Evolutionary conservation across 2,329 filamentous ascomycete species (phyloP).

Genomic region (Trichoderma afroharzianum): DNA sequence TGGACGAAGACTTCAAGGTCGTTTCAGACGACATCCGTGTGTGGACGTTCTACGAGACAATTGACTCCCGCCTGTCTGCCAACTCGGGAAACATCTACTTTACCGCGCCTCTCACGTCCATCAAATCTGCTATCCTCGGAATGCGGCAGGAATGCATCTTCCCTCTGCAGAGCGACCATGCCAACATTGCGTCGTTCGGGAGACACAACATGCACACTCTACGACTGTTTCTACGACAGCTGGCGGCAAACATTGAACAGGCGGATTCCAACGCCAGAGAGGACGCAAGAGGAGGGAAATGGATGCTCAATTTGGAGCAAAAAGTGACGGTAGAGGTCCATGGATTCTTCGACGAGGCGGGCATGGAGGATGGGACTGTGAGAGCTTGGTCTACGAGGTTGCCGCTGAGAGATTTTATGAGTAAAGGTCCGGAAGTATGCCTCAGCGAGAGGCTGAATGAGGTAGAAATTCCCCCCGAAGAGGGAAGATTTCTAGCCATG

Average conservation of each 20-base stretch:
- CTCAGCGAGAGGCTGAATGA: conserved; percentile 50
- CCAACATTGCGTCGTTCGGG: conserved; percentile 53
- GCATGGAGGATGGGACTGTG: conserved; percentile 30
- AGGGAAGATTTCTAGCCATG: conserved; percentile 28
- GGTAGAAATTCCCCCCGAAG: conserved; percentile 31
- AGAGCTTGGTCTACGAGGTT: conserved; percentile 50
- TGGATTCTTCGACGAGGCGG: conserved; percentile 52
- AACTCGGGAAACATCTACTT: conserved; percentile 50
- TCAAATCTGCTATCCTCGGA: conserved; percentile 51
- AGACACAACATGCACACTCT: conserved; percentile 47
- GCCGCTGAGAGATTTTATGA: conserved; percentile 51
- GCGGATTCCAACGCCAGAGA: conserved; percentile 32
- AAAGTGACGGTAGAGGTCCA: conserved; percentile 54
- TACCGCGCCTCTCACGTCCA: conserved; percentile 56
- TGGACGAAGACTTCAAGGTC: conserved; percentile 54
- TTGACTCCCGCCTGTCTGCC: conserved; percentile 54
- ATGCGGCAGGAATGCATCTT: conserved; percentile 50
- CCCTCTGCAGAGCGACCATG: conserved; percentile 53
- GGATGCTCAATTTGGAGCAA: conserved; percentile 46
- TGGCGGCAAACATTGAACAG: conserved; percentile 31
- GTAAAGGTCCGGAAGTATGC: conserved; percentile 53
- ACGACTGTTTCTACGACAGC: conserved; percentile 36
- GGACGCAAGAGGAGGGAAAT: conserved; percentile 33
- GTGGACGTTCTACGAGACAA: conserved; percentile 62
- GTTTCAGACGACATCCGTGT: conserved; percentile 56